Conservation (phyloP, 2,329 filamentous ascomycete genomes). For the Coniochaeta sp. region DNA sequence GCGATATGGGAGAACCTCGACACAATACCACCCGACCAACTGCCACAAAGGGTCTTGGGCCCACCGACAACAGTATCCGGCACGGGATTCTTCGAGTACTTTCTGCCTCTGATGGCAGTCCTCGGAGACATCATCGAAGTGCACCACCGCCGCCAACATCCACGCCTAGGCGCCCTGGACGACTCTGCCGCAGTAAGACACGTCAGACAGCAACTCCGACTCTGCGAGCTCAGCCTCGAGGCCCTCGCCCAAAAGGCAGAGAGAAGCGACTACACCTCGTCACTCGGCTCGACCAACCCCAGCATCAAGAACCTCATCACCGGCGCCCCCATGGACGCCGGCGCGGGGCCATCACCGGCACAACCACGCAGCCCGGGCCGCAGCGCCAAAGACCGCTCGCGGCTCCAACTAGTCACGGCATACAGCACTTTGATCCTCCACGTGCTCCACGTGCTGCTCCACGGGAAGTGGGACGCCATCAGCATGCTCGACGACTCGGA, state of each 20-base stretch:
- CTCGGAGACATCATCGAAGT: conserved; percentile 41
- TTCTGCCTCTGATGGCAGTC: conserved; percentile 40
- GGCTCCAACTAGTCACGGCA: conserved; percentile 31
- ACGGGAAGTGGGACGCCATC: conserved; percentile 42
- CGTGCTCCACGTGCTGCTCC: conserved; percentile 38
- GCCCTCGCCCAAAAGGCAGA: background rate
- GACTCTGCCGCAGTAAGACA: conserved; percentile 24
- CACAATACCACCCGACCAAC: conserved; percentile 16
- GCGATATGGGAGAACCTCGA: conserved; percentile 31
- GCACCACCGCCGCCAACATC: conserved; percentile 34
- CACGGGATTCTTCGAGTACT: conserved; percentile 40
- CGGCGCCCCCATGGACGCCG: conserved; percentile 1
- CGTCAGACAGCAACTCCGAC: conserved; percentile 27
- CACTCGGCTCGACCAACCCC: conserved; percentile 4
- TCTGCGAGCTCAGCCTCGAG: conserved; percentile 30
- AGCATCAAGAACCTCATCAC: conserved; percentile 16
- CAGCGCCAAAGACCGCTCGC: conserved; percentile 17
- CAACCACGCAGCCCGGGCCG: background rate
- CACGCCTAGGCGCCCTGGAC: conserved; percentile 29
- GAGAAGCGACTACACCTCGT: background rate
- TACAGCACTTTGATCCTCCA: conserved; percentile 41
- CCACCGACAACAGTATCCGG: conserved; percentile 31
- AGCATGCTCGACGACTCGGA: conserved; percentile 40
- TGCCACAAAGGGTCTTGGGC: conserved; percentile 27
- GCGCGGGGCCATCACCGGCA: background rate